These are phyloP conservation scores for Primulina huaijiensis DNA, from an alignment of 257 asterid genomes.

Conservation along the genomic window DNA sequence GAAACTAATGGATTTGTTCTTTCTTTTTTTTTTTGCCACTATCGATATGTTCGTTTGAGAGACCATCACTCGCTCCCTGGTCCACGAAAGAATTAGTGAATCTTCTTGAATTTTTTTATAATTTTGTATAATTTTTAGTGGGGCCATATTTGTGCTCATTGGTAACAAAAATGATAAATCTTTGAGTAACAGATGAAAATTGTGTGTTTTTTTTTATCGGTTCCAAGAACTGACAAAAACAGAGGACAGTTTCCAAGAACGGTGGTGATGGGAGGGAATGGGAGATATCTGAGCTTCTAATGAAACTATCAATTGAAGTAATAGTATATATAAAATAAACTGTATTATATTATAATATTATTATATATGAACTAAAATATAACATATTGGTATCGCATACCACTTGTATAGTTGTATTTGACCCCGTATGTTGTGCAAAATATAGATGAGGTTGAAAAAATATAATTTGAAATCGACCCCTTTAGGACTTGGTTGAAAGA, in stretches of 20 bases:
- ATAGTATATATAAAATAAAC: too few relatives aligned
- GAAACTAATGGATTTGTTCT: background rate
- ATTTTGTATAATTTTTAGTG: conserved; percentile 8
- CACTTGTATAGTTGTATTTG: conserved; percentile 2
- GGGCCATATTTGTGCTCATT: conserved; percentile 36
- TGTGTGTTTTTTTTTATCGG: conserved; percentile 17
- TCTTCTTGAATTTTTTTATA: conserved; percentile 17
- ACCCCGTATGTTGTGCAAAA: conserved; percentile 3
- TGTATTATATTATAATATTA: too few relatives aligned
- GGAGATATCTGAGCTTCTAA: conserved; percentile 24
- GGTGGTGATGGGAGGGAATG: conserved; percentile 27
- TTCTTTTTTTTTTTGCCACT: background rate
- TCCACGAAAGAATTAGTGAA: background rate
- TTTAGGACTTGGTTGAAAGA: background rate
- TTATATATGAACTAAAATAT: background rate
- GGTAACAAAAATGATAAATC: background rate
- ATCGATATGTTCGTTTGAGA: conserved; percentile 15
- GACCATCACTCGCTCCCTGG: background rate
- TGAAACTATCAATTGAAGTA: background rate
- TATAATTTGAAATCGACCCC: background rate
- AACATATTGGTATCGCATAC: background rate
- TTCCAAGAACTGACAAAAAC: conserved; percentile 24
- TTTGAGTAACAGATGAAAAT: conserved; percentile 19
- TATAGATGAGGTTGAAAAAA: background rate
- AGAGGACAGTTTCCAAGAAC: conserved; percentile 16